A percentile compares a stretch with the other conserved stretches of the same genome.
Conservation (phyloP, 495 filamentous ascomycete species). For the Beverwykella pulmonaria region DNA sequence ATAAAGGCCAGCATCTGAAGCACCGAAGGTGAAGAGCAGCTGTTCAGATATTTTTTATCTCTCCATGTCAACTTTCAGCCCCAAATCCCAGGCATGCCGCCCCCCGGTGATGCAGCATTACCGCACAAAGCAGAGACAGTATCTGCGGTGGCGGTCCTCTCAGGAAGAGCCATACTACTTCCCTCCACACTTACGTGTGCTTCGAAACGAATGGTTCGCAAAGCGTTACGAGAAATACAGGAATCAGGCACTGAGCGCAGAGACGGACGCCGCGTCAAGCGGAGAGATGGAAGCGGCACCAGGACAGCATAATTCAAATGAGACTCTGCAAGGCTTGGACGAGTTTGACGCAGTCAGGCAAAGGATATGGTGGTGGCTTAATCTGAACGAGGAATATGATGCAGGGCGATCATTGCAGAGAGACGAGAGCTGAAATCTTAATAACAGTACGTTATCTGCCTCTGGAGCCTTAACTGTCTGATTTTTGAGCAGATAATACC, state of each 20-base stretch:
- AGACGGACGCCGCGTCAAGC: background rate
- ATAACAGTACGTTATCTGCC: too few relatives aligned
- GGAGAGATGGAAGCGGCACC: background rate
- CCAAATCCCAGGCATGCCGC: background rate
- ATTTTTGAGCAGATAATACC: too few relatives aligned
- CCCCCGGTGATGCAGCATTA: conserved; percentile 23
- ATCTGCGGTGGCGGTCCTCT: conserved; percentile 10
- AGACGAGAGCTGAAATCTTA: background rate
- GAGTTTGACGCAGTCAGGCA: background rate
- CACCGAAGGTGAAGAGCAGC: background rate
- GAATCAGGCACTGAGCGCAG: background rate
- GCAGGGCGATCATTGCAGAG: background rate
- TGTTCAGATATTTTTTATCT: background rate
- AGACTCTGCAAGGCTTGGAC: background rate
- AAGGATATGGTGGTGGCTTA: background rate
- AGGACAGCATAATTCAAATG: background rate
- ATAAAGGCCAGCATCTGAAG: background rate
- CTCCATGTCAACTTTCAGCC: background rate
- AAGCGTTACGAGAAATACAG: conserved; percentile 15
- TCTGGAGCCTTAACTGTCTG: too few relatives aligned
- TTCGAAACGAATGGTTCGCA: conserved; percentile 17
- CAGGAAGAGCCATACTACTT: conserved; percentile 2
- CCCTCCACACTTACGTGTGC: conserved; percentile 12
- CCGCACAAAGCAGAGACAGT: conserved; percentile 20
- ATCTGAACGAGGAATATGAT: conserved; percentile 5